Conservation (phyloP, 805 yeast species). For the Novakomyces olei region DNA sequence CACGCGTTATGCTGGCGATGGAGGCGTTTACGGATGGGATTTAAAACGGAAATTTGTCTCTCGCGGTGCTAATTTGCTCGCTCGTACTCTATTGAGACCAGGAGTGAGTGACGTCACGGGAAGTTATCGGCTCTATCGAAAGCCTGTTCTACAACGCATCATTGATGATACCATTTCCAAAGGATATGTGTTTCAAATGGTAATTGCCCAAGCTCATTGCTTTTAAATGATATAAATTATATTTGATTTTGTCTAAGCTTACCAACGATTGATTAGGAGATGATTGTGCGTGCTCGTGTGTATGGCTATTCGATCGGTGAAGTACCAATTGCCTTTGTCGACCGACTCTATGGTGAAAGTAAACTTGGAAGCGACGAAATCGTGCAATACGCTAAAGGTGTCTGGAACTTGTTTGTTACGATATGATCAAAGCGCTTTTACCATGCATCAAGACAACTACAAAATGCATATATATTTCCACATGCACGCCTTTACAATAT, state of each 20-base stretch:
- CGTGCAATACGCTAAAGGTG: slow-evolving; percentile 55
- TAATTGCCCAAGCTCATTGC: background rate
- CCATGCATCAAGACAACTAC: too few relatives aligned
- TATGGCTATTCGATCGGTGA: slow-evolving; percentile 53
- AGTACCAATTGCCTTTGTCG: slow-evolving; percentile 60
- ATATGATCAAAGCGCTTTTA: too few relatives aligned
- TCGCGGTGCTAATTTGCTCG: slow-evolving; percentile 61
- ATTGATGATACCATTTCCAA: slow-evolving; percentile 47
- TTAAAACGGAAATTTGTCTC: slow-evolving; percentile 55
- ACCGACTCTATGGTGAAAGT: slow-evolving; percentile 55
- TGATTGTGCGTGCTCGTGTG: slow-evolving; percentile 67
- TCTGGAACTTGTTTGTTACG: too few relatives aligned
- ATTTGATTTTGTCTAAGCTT: background rate
- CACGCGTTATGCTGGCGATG: slow-evolving; percentile 58
- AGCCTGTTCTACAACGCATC: slow-evolving; percentile 40
- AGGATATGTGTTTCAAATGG: slow-evolving; percentile 69
- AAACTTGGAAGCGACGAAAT: slow-evolving; percentile 67
- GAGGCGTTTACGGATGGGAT: slow-evolving; percentile 74
- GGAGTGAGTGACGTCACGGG: slow-evolving; percentile 57
- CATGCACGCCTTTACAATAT: too few relatives aligned
- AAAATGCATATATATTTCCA: too few relatives aligned
- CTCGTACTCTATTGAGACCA: slow-evolving; percentile 49
- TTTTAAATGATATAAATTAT: background rate
- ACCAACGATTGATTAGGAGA: slow-evolving; percentile 20
- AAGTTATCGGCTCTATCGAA: slow-evolving; percentile 45